Evolutionary conservation across 1,139 yeast genomes (phyloP), one percentile per base, ranked within the genome.

Genomic region (Protomyces pachydermus): DNA sequence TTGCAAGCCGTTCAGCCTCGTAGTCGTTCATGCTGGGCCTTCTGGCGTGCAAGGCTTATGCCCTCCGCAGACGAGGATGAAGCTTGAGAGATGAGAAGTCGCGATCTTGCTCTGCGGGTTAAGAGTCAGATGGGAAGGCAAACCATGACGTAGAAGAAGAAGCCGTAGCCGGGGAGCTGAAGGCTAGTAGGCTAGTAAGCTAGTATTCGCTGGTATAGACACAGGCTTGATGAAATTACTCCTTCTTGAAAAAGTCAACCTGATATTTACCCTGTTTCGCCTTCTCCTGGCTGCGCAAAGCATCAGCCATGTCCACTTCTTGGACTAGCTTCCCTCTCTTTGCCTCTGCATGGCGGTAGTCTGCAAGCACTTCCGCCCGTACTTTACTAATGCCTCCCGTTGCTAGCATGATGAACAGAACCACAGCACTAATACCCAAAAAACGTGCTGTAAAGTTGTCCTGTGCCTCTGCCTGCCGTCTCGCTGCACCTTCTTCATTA

Each of bases 1-100:
- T 83, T 57, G 79, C 88, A 71, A 82, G 84, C 66, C 95, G 78
- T 71, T 85, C 86, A 70, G 78, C 81, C 74, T 88, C 95, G 72
- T 87, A 86, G 48, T 85, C 54, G 72, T 53, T 61, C 64, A 60
- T 58, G 9, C 32, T 35, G 14, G 20, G 12, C 45, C 23, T 14
- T 14, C 3, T 28, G 32, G 8, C 5, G 32, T 28, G 32, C 32
- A 4, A 28, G 32, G 32, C 32, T 28, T 4, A 6, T 4, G 32
- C 32, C 32, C 8, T 1, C 32, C 8, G 32, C 32, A 28, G 32
- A 28, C 8, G 32, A 28, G 32, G 32, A 3, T 28, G 32, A 28
- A 28, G 32, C 32, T 28, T 28, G 8, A 28, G 32, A 28, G 32
- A 28, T 6, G 32, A 28, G 32, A 5, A 28, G 32, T 28, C 32